These are phyloP conservation scores for Balakata baccata DNA, from an alignment of 345 rosid species.

Conservation along the genomic window DNA sequence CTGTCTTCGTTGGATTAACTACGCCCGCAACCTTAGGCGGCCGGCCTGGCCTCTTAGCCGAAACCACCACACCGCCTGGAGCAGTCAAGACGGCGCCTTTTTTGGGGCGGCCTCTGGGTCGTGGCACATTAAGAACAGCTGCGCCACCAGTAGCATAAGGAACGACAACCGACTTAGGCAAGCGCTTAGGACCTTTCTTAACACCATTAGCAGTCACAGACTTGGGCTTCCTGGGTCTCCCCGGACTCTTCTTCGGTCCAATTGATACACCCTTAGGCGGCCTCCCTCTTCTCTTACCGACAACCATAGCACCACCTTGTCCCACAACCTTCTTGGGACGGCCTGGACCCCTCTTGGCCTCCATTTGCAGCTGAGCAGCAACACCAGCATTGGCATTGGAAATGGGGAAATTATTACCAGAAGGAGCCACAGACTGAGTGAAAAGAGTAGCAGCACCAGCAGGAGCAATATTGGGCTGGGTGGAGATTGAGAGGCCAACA, in stretches of 20 bases:
- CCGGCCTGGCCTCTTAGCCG: slow-evolving; percentile 47
- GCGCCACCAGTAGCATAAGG: slow-evolving; percentile 20
- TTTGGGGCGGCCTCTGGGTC: slow-evolving; percentile 61
- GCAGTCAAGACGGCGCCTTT: slow-evolving; percentile 15
- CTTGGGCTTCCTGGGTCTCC: slow-evolving; percentile 42
- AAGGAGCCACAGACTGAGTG: background rate
- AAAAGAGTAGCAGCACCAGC: background rate
- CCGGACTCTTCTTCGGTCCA: slow-evolving; percentile 30
- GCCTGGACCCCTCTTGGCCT: slow-evolving; percentile 32
- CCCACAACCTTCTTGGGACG: slow-evolving; percentile 43
- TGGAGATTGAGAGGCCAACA: background rate
- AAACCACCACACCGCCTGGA: slow-evolving; percentile 15
- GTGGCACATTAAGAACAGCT: slow-evolving; percentile 8
- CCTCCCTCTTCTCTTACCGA: slow-evolving; percentile 33
- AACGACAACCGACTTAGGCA: slow-evolving; percentile 31
- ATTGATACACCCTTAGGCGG: slow-evolving; percentile 28
- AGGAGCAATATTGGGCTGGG: background rate
- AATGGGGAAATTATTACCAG: background rate
- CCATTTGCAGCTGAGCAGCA: background rate
- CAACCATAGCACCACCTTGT: background rate
- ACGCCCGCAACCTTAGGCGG: slow-evolving; percentile 45
- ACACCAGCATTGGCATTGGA: background rate
- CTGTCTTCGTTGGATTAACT: slow-evolving; percentile 8
- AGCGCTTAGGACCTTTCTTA: slow-evolving; percentile 34
- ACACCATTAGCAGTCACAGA: slow-evolving; percentile 26